Conservation (phyloP, 495 filamentous ascomycete species). For the Pyrenula aspistea region DNA sequence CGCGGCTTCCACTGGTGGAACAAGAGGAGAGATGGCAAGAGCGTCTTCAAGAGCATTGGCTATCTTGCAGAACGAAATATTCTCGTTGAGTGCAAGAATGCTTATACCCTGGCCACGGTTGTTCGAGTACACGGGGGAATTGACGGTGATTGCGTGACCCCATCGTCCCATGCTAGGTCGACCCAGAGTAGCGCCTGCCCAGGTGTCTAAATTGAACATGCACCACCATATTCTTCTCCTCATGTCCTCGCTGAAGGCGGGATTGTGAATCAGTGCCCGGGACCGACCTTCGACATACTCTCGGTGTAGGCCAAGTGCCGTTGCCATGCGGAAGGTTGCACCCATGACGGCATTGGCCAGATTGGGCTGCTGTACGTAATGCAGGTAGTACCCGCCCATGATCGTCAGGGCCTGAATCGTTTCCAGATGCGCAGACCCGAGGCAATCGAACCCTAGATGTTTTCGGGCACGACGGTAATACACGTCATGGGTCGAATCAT, state of each 20-base stretch:
- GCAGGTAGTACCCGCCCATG: conserved; percentile 67
- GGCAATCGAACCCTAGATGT: conserved; percentile 53
- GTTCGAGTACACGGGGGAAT: conserved; percentile 45
- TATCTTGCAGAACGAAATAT: conserved; percentile 72
- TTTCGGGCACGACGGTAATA: conserved; percentile 63
- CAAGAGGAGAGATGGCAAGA: conserved; percentile 54
- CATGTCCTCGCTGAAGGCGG: conserved; percentile 43
- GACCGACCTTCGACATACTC: conserved; percentile 47
- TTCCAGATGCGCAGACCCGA: conserved; percentile 59
- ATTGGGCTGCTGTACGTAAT: conserved; percentile 70
- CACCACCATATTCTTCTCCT: conserved; percentile 71
- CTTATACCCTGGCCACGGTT: conserved; percentile 22
- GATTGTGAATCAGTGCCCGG: conserved; percentile 26
- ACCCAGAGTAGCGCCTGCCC: conserved; percentile 66
- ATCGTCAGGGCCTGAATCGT: conserved; percentile 58
- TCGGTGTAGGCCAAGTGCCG: conserved; percentile 57
- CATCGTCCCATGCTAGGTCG: conserved; percentile 65
- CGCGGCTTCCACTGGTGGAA: conserved; percentile 51
- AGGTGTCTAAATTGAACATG: conserved; percentile 68
- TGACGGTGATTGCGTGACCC: conserved; percentile 61
- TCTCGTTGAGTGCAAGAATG: conserved; percentile 61
- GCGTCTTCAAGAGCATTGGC: conserved; percentile 66
- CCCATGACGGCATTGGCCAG: conserved; percentile 40
- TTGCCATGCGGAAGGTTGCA: conserved; percentile 58
- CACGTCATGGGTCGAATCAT: conserved; percentile 57